A percentile compares a stretch with the other conserved stretches of the same genome.
These are phyloP conservation scores for Musa beccarii DNA, from an alignment of 176 grass and related monocot genomes.

Conservation along the genomic window DNA sequence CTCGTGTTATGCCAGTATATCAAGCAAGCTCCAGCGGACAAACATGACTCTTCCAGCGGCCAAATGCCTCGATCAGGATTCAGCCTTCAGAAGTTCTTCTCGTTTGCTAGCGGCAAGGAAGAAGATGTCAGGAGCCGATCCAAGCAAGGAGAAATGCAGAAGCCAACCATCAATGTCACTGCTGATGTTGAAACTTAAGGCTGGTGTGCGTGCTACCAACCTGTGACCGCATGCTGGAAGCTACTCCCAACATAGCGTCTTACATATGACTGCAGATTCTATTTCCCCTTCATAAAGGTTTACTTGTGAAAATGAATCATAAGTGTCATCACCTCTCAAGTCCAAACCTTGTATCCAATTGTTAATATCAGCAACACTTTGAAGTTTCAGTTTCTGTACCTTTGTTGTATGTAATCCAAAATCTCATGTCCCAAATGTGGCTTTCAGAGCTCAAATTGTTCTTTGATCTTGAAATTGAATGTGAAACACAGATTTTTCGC, in stretches of 20 bases:
- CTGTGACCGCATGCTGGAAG: no score
- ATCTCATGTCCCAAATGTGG: not conserved
- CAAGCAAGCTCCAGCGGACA: conserved; percentile 6
- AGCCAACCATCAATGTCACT: not conserved
- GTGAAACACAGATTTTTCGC: no score
- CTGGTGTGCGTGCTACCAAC: not conserved
- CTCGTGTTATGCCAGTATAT: conserved; percentile 35
- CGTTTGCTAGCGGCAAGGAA: conserved; percentile 47
- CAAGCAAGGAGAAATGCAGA: conserved; percentile 15
- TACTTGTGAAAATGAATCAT: not conserved
- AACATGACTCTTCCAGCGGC: conserved; percentile 2
- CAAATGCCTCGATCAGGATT: conserved; percentile 3
- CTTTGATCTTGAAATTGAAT: no score
- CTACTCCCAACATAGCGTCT: no score
- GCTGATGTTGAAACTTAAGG: conserved; percentile 22
- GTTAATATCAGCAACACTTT: not conserved
- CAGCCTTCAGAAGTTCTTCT: conserved; percentile 39
- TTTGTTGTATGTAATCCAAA: not conserved
- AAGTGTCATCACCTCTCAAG: not conserved
- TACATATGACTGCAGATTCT: not conserved
- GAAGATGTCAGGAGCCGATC: conserved; percentile 22
- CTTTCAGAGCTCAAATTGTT: no score
- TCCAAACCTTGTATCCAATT: not conserved
- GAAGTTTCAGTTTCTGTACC: not conserved
- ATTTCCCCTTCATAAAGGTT: not conserved